Evolutionary conservation across 441 rosid genomes (phyloP), one percentile per base, ranked within the genome.

Genomic region (Hypseocharis bilobata): DNA sequence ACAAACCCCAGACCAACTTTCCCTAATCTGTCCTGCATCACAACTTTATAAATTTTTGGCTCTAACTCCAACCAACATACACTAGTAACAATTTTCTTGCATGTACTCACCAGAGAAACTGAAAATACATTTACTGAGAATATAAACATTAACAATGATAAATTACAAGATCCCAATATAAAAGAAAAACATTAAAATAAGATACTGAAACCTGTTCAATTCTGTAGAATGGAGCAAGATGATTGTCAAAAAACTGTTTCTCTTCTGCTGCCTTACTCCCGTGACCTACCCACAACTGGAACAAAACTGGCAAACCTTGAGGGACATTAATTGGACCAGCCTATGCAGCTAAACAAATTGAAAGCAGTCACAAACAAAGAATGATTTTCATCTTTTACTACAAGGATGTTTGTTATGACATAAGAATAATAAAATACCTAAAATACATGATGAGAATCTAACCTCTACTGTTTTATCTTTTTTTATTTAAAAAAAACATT

Each of bases 211-310:
- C 92, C 92, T 86, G 92, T 73, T 87, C 89, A 42, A 87, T 85
- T 79, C 92, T 83, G 83, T 87, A 87, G 74, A 87, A 87, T 19
- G 92, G 89, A 0, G 92, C 81, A 63, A 87, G 89, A 76, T 87
- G 88, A 74, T 82, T 77, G 74, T 87, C 92, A 74, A 87, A 87
- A 72, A 82, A 85, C 57, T 72, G 82, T 76, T 87, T 84, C 82
- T 87, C 89, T 69, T 81, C 86, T 3, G 89, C 89, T 70, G 92
- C 92, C 79, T 62, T 83, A 73, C 89, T 85, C 65, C 81, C 81
- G 57, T 73, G 88, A 64, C 89, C 88, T 72, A 83, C 92, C 92
- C 92, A 85, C 71, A 87, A 78, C 89, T 86, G 78, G 70, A 76
- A 38, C 68, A 67, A 26, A 72, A 51, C 16, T 56, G 59, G 76